A percentile compares a stretch with the other conserved stretches of the same genome.
Evolutionary conservation across 345 rosid genomes (phyloP).

Genomic region (Corchorus capsularis): DNA sequence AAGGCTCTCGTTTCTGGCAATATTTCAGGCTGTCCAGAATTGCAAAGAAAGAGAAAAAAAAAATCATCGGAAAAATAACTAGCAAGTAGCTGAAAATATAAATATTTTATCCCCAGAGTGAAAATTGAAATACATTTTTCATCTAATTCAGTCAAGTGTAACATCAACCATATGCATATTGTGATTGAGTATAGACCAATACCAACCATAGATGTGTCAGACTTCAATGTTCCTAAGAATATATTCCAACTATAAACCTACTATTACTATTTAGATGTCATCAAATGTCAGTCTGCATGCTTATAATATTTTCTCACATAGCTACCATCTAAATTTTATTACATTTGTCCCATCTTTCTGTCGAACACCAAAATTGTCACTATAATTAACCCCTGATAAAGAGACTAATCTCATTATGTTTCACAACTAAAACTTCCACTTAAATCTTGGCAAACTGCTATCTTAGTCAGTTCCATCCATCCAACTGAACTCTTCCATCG

Average conservation of each 20-base stretch:
- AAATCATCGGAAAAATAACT: conserved; percentile 4
- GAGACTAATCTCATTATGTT: background rate
- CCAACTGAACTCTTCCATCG: conserved; percentile 1
- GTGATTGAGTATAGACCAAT: background rate
- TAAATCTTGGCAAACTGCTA: background rate
- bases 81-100: background rate
- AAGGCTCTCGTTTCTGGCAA: conserved; percentile 35
- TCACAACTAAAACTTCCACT: conserved; percentile 7
- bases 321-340: background rate
- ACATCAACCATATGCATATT: background rate
- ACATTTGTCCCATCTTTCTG: background rate
- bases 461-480: background rate
- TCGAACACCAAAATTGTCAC: background rate
- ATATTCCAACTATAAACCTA: background rate
- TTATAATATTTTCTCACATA: background rate
- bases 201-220: background rate
- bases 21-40: conserved; percentile 38
- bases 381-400: background rate
- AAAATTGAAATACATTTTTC: background rate
- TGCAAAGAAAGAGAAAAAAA: conserved; percentile 3
- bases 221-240: conserved; percentile 6
- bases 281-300: background rate
- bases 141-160: background rate
- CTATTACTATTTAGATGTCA: background rate
- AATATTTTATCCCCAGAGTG: background rate